Base-by-base conservation (phyloP, 768 basidiomycete species). In the Tricholoma bakamatsutake region DNA sequence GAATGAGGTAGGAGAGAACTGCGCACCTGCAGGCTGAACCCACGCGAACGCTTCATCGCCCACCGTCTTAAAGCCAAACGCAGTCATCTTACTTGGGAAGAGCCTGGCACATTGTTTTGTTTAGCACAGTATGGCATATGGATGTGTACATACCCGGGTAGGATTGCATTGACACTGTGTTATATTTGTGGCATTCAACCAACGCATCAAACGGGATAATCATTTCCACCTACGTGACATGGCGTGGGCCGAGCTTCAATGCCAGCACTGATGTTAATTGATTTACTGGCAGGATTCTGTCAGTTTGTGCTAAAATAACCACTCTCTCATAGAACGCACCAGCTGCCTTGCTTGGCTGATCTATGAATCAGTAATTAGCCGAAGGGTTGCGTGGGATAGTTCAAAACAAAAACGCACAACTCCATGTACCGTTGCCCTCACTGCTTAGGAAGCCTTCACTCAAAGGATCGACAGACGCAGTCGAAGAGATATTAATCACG, bases 11-110 rank as follows among this genome's bases (percentile, higher is more conserved):
- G 11, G 18, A 24, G 27, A 9, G 34, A n/a, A 37, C 3, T n/a
- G 59, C 69, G 11, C 61, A 84, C 88, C 87, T 64, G 83, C 83
- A 21, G 88, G 89, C 57, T 90, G 87, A 15, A 62, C 65, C 1
- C 73, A 65, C 37, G 73, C 75, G 56, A 88, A 78, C 7, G 62
- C 70, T 21, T 80, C 77, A 56, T 80, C 80, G 6, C 86, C 84
- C 2, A 69, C 69, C 1, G 65, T 75, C 61, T 81, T 80, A 60
- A 90, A 71, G 3, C 83, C 86, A 50, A 74, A 90, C 0, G 87
- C 82, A 1, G 90, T 92, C 90, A 93, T 92, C 72, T 87, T 90
- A 46, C 86, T 87, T 0, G 88, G 88, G 72, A 89, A 93, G 11
- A 90, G 70, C 1, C 86, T 86, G 59, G 2, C 2, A 48, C 11